phyloP scores from a whole-genome alignment of 352 stramenopile genomes.

The Phytophthora sojae region DNA sequence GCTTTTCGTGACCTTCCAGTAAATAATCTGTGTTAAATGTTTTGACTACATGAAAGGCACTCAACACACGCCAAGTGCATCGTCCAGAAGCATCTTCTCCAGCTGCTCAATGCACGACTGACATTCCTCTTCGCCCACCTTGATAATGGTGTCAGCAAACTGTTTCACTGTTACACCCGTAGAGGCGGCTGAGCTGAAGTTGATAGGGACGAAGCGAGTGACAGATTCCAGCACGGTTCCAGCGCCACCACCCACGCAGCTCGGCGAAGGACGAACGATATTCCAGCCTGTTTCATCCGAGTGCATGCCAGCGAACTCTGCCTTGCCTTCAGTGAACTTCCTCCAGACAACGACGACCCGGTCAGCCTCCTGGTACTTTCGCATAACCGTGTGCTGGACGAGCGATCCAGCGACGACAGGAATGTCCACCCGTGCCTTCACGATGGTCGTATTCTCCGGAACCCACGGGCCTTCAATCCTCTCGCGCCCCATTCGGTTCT shows the following conservation, averaged over 20 bases:
- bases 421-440: conserved; percentile 22
- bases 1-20: too few relatives aligned
- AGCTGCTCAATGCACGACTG: conserved; percentile 10
- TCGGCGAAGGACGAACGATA: conserved; percentile 29
- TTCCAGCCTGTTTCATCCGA: conserved; percentile 70
- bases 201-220: conserved; percentile 30
- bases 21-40: too few relatives aligned
- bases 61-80: conserved; percentile 29
- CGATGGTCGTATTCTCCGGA: conserved; percentile 35
- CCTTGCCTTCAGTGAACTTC: conserved; percentile 49
- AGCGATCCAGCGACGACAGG: background rate
- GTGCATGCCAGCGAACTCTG: conserved; percentile 47
- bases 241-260: conserved; percentile 1
- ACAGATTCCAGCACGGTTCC: conserved; percentile 26
- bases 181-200: conserved; percentile 17
- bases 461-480: conserved; percentile 22
- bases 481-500: conserved; percentile 16
- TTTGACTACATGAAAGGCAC: too few relatives aligned
- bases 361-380: conserved; percentile 47
- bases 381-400: conserved; percentile 37
- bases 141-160: conserved; percentile 27
- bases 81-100: conserved; percentile 33
- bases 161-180: conserved; percentile 14
- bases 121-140: conserved; percentile 30
- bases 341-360: conserved; percentile 63